A percentile compares a stretch with the other conserved stretches of the same genome.
Evolutionary conservation across 2,329 filamentous ascomycete genomes (phyloP).

Genomic region (Hypomyces perniciosus): DNA sequence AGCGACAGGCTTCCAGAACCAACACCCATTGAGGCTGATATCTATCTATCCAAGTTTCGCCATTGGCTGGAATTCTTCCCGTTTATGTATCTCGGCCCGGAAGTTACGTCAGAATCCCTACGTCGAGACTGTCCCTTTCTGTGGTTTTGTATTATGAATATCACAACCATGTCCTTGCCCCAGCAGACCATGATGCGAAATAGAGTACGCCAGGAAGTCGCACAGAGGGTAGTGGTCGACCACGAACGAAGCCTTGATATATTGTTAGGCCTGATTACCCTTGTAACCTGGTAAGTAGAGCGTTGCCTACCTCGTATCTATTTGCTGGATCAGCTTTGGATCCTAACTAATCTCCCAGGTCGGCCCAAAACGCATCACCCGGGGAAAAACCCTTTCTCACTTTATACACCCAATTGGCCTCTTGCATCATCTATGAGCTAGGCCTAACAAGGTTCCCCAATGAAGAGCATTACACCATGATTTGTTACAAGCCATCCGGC

Average conservation of each 20-base stretch:
- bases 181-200: conserved; percentile 36
- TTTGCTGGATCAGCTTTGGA: neutral
- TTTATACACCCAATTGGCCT: conserved; percentile 37
- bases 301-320: neutral
- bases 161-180: conserved; percentile 36
- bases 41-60: conserved; percentile 36
- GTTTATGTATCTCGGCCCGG: conserved; percentile 35
- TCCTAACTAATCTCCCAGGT: conserved; percentile 23
- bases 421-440: conserved; percentile 40
- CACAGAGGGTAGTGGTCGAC: conserved; percentile 41
- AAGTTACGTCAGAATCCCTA: conserved; percentile 34
- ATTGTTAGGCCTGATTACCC: conserved; percentile 43
- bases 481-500: conserved; percentile 32
- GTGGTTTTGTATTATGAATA: conserved; percentile 43
- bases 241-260: conserved; percentile 47
- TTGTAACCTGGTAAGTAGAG: conserved; percentile 38
- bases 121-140: conserved; percentile 40
- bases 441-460: conserved; percentile 34
- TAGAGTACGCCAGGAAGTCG: conserved; percentile 37
- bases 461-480: conserved; percentile 30
- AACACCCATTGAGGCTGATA: conserved; percentile 32
- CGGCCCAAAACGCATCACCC: conserved; percentile 31
- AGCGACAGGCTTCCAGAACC: conserved; percentile 22
- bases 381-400: conserved; percentile 38
- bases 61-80: conserved; percentile 39